Conservation (phyloP, 768 basidiomycete species). For the Mycena latifolia region DNA sequence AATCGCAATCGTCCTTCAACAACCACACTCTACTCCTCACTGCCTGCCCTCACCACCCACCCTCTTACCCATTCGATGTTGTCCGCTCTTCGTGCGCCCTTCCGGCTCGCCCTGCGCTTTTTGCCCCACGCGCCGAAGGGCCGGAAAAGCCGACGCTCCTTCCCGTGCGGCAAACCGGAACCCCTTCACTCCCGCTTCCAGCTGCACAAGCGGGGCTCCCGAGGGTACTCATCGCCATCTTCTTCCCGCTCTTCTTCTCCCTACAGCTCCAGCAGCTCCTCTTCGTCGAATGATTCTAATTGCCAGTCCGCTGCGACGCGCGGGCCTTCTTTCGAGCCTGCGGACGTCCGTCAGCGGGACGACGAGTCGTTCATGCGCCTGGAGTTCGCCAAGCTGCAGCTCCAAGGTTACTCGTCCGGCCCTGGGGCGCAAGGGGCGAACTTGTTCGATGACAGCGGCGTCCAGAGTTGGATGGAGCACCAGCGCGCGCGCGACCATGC, state of each 20-base stretch:
- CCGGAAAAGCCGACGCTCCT: background rate
- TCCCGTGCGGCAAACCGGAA: constrained; percentile 9
- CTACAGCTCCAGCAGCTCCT: background rate
- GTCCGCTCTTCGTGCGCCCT: too few relatives aligned
- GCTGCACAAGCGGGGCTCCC: constrained; percentile 8
- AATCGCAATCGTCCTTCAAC: constrained; percentile 11
- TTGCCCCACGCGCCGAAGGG: background rate
- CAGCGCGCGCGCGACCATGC: constrained; percentile 6
- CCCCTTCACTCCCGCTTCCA: constrained; percentile 20
- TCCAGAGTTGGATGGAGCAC: background rate
- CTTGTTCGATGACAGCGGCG: background rate
- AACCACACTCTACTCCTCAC: background rate
- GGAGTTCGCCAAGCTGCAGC: constrained; percentile 13
- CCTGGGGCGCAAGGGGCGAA: too few relatives aligned
- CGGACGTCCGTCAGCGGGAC: too few relatives aligned
- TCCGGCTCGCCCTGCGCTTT: background rate
- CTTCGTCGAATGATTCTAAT: background rate
- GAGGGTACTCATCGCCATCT: background rate
- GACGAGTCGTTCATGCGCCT: constrained; percentile 4
- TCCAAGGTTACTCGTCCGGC: background rate
- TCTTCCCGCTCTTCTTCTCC: background rate
- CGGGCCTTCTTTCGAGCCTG: background rate
- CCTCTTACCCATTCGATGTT: too few relatives aligned
- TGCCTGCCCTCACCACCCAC: too few relatives aligned
- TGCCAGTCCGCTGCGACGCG: too few relatives aligned